phyloP scores from a whole-genome alignment of 1,139 yeast genomes.

The Hemisphaericaspora xylanilytica region DNA sequence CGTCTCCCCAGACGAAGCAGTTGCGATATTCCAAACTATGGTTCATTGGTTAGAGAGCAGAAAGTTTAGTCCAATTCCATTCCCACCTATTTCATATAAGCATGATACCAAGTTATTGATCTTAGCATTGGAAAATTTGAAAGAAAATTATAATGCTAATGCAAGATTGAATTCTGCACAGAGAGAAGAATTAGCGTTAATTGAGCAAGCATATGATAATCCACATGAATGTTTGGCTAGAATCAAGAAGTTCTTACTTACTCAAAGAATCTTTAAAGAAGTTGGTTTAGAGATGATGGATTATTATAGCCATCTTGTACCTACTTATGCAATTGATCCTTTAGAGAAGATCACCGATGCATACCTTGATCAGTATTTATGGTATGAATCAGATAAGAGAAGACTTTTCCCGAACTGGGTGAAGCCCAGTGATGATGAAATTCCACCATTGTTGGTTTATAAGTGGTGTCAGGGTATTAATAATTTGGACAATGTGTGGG shows the following conservation, averaged over 20 bases:
- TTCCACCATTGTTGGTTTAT: conserved; percentile 86
- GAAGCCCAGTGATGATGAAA: conserved; percentile 91
- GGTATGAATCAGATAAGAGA: conserved; percentile 93
- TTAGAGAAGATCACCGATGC: conserved; percentile 96
- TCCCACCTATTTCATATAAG: conserved; percentile 89
- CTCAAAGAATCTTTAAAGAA: conserved; percentile 92
- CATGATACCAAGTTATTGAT: conserved; percentile 90
- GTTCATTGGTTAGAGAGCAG: conserved; percentile 92
- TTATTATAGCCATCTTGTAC: conserved; percentile 76
- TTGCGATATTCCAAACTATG: conserved; percentile 79
- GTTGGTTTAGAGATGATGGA: conserved; percentile 91
- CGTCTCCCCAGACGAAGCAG: conserved; percentile 84
- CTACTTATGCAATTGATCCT: conserved; percentile 87
- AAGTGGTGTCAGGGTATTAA: conserved; percentile 97
- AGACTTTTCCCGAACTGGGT: conserved; percentile 93
- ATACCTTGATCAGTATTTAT: conserved; percentile 87
- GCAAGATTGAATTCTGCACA: conserved; percentile 82
- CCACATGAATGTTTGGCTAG: conserved; percentile 92
- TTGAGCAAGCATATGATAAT: conserved; percentile 95
- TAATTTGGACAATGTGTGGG: conserved; percentile 78
- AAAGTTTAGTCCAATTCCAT: conserved; percentile 83
- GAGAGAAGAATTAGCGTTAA: conserved; percentile 87
- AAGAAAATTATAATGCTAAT: conserved; percentile 80
- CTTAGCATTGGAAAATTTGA: conserved; percentile 83
- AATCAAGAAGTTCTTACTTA: conserved; percentile 74